Evolutionary conservation across 768 basidiomycete genomes (phyloP).

Genomic region (Hemileccinum rubropunctum): DNA sequence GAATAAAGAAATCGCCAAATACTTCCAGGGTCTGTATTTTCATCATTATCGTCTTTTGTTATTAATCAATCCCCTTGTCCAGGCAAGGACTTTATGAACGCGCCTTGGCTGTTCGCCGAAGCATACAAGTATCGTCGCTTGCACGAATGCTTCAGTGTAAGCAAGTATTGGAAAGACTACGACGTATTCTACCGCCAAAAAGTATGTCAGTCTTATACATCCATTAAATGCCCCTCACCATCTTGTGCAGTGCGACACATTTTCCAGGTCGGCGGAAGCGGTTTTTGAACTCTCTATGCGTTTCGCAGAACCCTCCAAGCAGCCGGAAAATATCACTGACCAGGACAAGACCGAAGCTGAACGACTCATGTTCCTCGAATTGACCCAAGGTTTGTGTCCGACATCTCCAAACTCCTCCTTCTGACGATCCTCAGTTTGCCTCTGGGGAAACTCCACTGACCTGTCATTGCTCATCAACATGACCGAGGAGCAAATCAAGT

Average conservation of each 20-base stretch:
- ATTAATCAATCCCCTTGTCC: conserved; percentile 1
- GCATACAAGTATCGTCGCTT: conserved; percentile 91
- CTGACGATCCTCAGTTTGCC: conserved; percentile 58
- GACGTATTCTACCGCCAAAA: conserved; percentile 97
- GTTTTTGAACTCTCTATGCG: conserved; percentile 93
- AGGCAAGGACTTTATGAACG: conserved; percentile 93
- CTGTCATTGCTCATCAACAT: conserved; percentile 94
- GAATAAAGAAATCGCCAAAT: conserved; percentile 97
- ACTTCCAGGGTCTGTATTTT: conserved; percentile 68
- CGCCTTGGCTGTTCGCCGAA: conserved; percentile 95
- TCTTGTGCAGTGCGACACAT: conserved; percentile 76
- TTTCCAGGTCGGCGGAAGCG: conserved; percentile 86
- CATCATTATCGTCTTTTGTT: background rate
- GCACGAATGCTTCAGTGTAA: conserved; percentile 89
- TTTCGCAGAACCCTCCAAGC: conserved; percentile 81
- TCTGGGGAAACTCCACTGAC: conserved; percentile 98
- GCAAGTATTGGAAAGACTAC: conserved; percentile 86
- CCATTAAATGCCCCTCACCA: conserved; percentile 4
- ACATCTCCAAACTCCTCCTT: background rate
- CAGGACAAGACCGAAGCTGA: conserved; percentile 64
- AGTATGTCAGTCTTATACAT: conserved; percentile 33
- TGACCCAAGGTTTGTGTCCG: conserved; percentile 72
- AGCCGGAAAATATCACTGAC: conserved; percentile 49
- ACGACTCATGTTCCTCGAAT: conserved; percentile 84
- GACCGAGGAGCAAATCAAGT: conserved; percentile 96